Evolutionary conservation across 805 yeast genomes (phyloP).

Genomic region (Kodamaea restingae): DNA sequence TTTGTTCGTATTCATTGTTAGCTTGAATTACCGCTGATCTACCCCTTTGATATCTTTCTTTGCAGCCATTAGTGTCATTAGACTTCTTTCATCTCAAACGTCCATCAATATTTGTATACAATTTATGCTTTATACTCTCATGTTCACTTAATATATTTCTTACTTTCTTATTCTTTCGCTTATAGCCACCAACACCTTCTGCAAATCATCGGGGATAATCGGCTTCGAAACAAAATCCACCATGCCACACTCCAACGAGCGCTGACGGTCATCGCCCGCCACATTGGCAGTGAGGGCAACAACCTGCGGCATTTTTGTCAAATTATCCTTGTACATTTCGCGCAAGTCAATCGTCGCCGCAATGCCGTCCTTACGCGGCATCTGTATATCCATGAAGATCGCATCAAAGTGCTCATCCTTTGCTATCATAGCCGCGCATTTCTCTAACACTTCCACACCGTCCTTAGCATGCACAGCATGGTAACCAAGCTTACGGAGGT

Average conservation of each 20-base stretch:
- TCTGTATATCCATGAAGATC: conserved; percentile 54
- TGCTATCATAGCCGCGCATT: conserved; percentile 24
- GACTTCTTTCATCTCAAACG: too few species aligned
- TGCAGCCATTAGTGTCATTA: too few species aligned
- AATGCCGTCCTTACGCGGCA: conserved; percentile 58
- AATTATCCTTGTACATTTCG: conserved; percentile 22
- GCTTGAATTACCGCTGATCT: too few species aligned
- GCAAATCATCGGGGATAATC: conserved; percentile 43
- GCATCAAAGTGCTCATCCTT: conserved; percentile 40
- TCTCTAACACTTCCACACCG: conserved; percentile 43
- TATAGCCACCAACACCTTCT: conserved; percentile 26
- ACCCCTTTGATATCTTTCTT: too few species aligned
- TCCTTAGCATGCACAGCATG: conserved; percentile 50
- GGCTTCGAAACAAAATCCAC: conserved; percentile 52
- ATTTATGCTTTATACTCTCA: too few species aligned
- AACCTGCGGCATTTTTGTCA: conserved; percentile 28
- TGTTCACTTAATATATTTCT: too few species aligned
- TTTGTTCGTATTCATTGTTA: too few species aligned
- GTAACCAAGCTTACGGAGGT: conserved; percentile 47
- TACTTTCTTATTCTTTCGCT: conserved; percentile 4
- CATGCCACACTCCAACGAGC: conserved; percentile 50
- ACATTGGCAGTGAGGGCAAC: conserved; percentile 52
- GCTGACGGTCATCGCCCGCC: conserved; percentile 48
- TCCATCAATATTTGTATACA: too few species aligned
- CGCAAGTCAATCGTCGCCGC: conserved; percentile 41